Percentiles rank a stretch among this genome's conserved stretches.
Conservation (phyloP, 768 basidiomycete genomes). For the Russula abietina region DNA sequence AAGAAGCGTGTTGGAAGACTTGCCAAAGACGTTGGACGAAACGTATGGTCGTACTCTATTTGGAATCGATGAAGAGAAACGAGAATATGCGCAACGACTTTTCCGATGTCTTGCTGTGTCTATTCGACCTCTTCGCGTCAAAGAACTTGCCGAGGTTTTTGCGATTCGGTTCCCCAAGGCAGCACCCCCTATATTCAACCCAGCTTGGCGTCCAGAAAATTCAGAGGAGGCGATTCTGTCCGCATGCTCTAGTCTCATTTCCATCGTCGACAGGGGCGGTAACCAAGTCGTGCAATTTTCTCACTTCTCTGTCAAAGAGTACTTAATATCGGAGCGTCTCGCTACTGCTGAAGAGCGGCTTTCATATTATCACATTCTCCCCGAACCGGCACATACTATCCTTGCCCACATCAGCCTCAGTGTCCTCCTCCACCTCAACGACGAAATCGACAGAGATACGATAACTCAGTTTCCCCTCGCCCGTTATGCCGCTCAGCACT, state of each 20-base stretch:
- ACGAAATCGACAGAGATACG: neutral
- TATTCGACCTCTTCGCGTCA: no score
- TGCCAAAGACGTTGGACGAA: conserved; percentile 3
- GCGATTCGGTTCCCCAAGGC: neutral
- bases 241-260: neutral
- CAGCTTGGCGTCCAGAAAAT: neutral
- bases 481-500: neutral
- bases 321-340: conserved; percentile 6
- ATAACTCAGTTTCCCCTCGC: neutral
- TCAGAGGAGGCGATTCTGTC: neutral
- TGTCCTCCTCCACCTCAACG: neutral
- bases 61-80: no score
- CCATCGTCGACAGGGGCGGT: neutral
- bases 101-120: no score
- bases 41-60: neutral
- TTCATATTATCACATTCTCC: conserved; percentile 6
- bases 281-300: neutral
- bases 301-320: neutral
- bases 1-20: neutral
- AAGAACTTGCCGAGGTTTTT: no score
- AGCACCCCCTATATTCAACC: neutral
- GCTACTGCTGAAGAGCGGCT: neutral
- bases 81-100: no score
- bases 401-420: neutral
- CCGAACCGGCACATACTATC: neutral